These are phyloP conservation scores for Hypericum perforatum DNA, from an alignment of 345 rosid species.

Conservation along the genomic window DNA sequence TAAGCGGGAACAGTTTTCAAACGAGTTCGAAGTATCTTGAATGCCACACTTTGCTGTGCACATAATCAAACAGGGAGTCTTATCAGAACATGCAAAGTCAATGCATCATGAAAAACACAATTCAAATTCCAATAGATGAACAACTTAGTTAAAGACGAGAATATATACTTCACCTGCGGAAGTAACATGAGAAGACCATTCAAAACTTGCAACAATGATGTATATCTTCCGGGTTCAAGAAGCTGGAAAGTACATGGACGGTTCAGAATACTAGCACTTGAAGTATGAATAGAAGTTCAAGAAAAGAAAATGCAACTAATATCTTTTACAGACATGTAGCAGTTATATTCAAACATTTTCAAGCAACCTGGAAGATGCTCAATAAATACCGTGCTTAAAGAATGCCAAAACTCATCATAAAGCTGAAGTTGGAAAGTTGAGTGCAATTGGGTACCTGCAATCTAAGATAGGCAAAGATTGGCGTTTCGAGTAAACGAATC, in stretches of 20 bases:
- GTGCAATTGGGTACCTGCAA: constrained; percentile 62
- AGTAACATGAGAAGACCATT: constrained; percentile 97
- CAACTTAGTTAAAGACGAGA: too few species aligned
- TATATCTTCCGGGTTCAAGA: constrained; percentile 90
- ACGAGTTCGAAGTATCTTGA: constrained; percentile 79
- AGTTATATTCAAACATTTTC: too few species aligned
- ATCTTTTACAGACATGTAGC: too few species aligned
- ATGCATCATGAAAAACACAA: background rate
- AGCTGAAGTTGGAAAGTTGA: background rate
- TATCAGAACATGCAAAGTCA: constrained; percentile 4
- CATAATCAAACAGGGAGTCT: constrained; percentile 1
- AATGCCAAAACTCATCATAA: background rate
- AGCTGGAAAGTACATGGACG: constrained; percentile 42
- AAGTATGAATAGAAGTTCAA: background rate
- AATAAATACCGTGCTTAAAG: background rate
- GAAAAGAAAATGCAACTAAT: too few species aligned
- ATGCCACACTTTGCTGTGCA: constrained; percentile 95
- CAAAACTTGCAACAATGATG: constrained; percentile 75
- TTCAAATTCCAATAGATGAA: too few species aligned
- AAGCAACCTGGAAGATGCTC: too few species aligned
- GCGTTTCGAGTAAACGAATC: constrained; percentile 93
- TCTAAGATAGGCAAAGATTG: constrained; percentile 92
- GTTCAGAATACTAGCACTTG: constrained; percentile 1
- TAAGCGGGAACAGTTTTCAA: constrained; percentile 77
- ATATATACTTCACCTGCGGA: constrained; percentile 56